These are phyloP conservation scores for Solanum hybrid DNA, from an alignment of 305 asterid genomes.

Conservation along the genomic window DNA sequence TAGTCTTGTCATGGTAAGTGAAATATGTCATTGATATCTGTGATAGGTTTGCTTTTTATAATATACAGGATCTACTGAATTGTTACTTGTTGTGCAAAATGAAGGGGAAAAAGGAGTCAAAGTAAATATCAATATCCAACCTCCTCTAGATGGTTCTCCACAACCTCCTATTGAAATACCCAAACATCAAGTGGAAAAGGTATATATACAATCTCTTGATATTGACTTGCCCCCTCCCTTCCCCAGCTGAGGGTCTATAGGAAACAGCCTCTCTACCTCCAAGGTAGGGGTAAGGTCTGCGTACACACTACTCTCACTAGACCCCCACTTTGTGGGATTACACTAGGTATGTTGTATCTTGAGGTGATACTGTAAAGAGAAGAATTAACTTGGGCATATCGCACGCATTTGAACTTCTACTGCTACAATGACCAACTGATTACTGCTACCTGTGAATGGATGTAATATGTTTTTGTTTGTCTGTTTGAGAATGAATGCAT, in stretches of 20 bases:
- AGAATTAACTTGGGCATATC: neutral
- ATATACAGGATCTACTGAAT: constrained; percentile 27
- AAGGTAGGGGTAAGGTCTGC: neutral
- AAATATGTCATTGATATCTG: neutral
- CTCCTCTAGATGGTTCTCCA: constrained; percentile 14
- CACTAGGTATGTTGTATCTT: neutral
- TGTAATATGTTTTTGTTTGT: neutral
- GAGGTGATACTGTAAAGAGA: neutral
- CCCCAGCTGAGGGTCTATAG: neutral
- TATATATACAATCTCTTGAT: constrained; percentile 30
- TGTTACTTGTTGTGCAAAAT: constrained; percentile 44
- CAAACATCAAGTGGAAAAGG: constrained; percentile 32
- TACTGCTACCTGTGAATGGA: neutral
- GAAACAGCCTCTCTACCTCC: neutral
- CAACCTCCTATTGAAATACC: constrained; percentile 29
- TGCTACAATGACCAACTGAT: neutral
- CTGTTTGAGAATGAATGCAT: neutral
- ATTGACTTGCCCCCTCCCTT: neutral
- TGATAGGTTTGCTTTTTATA: neutral
- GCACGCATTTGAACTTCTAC: neutral
- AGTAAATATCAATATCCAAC: constrained; percentile 31
- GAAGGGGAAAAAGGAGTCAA: constrained; percentile 36
- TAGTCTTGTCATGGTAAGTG: neutral
- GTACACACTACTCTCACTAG: neutral
- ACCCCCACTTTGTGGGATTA: neutral